phyloP scores from a whole-genome alignment of 2,329 filamentous ascomycete genomes.

The Fusarium sp. region DNA sequence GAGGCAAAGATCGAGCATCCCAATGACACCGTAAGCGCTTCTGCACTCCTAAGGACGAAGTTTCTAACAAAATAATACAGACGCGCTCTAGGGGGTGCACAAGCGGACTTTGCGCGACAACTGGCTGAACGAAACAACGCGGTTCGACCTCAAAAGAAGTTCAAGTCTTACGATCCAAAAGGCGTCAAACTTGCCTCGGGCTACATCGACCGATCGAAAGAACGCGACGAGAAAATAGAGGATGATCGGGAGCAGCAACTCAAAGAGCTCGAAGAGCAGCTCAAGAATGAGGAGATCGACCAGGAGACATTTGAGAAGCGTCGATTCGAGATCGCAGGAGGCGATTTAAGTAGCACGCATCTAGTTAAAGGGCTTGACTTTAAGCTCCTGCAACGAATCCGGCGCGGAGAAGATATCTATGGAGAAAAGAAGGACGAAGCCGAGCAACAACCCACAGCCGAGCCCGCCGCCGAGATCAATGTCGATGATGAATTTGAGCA shows the following conservation, averaged over 20 bases:
- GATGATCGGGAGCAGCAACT: conserved; percentile 73
- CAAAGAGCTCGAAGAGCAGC: conserved; percentile 81
- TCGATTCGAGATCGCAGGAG: conserved; percentile 81
- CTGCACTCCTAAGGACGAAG: neutral
- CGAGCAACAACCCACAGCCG: conserved; percentile 47
- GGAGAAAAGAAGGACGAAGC: conserved; percentile 49
- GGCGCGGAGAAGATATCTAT: conserved; percentile 75
- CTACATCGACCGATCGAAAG: conserved; percentile 84
- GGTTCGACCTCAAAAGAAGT: conserved; percentile 73
- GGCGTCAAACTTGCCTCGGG: conserved; percentile 83
- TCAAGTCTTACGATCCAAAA: conserved; percentile 83
- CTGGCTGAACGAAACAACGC: conserved; percentile 77
- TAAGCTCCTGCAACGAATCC: conserved; percentile 77
- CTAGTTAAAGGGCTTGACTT: conserved; percentile 93
- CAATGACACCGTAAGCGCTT: conserved; percentile 88
- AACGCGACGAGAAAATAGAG: conserved; percentile 65
- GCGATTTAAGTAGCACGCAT: conserved; percentile 83
- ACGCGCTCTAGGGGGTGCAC: conserved; percentile 68
- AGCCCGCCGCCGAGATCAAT: conserved; percentile 49
- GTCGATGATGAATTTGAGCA: conserved; percentile 76
- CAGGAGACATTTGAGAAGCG: conserved; percentile 80
- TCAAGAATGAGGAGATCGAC: conserved; percentile 88
- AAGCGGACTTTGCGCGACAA: conserved; percentile 84
- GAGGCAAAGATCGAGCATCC: conserved; percentile 81
- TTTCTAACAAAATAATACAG: conserved; percentile 55